A percentile compares a stretch with the other conserved stretches of the same genome.
Evolutionary conservation across 345 rosid species (phyloP).

Genomic region (rapeseed (Brassica napus)): DNA sequence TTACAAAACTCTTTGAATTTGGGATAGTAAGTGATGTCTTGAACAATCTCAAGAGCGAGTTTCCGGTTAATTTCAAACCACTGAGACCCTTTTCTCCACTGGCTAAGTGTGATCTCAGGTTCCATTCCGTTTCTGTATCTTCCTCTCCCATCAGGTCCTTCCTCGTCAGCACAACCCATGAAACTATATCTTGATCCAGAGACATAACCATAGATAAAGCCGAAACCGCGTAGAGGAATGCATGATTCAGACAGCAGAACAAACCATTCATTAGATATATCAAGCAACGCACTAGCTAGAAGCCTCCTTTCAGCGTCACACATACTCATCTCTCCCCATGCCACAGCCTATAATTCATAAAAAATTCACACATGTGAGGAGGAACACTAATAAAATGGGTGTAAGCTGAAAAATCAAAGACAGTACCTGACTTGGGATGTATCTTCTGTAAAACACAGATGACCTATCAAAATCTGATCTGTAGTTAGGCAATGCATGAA

Average conservation of each 20-base stretch:
- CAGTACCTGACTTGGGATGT: conserved; percentile 92
- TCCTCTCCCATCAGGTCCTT: conserved; percentile 79
- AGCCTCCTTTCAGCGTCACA: conserved; percentile 94
- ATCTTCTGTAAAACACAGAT: conserved; percentile 72
- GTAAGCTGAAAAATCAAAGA: background rate
- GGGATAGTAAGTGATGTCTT: conserved; percentile 69
- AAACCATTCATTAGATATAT: conserved; percentile 87
- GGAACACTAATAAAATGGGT: background rate
- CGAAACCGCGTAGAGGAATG: conserved; percentile 78
- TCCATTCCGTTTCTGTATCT: conserved; percentile 61
- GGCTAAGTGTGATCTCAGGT: conserved; percentile 66
- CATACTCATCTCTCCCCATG: conserved; percentile 97
- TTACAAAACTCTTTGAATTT: conserved; percentile 71
- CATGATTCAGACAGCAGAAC: conserved; percentile 85
- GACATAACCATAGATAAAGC: conserved; percentile 61
- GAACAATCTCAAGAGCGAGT: conserved; percentile 63
- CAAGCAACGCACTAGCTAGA: conserved; percentile 83
- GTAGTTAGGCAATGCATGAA: conserved; percentile 74
- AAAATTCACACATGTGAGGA: conserved; percentile 1
- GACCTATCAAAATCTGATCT: conserved; percentile 47
- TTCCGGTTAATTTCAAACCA: conserved; percentile 80
- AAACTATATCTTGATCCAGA: conserved; percentile 66
- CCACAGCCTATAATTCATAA: conserved; percentile 51
- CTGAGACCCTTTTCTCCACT: conserved; percentile 97
- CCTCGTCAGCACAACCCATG: conserved; percentile 77